A percentile compares a stretch with the other conserved stretches of the same genome.
Evolutionary conservation across 805 yeast species (phyloP).

Genomic region (Candida pini): DNA sequence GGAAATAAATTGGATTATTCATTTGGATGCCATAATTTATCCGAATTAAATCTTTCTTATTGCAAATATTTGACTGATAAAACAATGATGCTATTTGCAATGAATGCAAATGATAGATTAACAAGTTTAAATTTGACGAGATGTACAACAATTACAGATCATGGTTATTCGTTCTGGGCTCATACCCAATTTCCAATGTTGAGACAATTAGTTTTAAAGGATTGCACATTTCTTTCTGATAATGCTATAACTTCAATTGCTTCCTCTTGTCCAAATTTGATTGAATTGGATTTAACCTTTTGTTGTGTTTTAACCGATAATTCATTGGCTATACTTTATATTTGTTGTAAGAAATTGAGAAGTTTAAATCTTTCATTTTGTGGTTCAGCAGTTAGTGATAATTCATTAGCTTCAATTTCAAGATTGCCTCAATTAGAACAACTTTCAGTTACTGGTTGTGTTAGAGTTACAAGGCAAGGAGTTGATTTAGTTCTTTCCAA

Average conservation of each 20-base stretch:
- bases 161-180: slow-evolving; percentile 65
- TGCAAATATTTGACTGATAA: slow-evolving; percentile 72
- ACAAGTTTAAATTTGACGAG: slow-evolving; percentile 59
- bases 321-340: slow-evolving; percentile 58
- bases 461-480: slow-evolving; percentile 73
- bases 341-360: slow-evolving; percentile 56
- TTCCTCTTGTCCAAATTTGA: slow-evolving; percentile 52
- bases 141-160: slow-evolving; percentile 74
- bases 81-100: slow-evolving; percentile 57
- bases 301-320: slow-evolving; percentile 72
- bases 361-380: slow-evolving; percentile 62
- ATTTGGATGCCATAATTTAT: slow-evolving; percentile 55
- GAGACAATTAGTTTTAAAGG: slow-evolving; percentile 50
- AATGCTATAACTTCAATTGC: slow-evolving; percentile 57
- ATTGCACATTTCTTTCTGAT: slow-evolving; percentile 71
- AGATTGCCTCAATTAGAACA: slow-evolving; percentile 44
- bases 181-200: slow-evolving; percentile 49
- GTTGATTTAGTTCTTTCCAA: slow-evolving; percentile 62
- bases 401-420: slow-evolving; percentile 56
- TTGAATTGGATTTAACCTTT: slow-evolving; percentile 56
- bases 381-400: slow-evolving; percentile 75
- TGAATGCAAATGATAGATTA: slow-evolving; percentile 50
- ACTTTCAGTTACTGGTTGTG: slow-evolving; percentile 60
- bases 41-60: slow-evolving; percentile 55
- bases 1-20: slow-evolving; percentile 38